Base-by-base conservation (phyloP, 805 yeast species). In the Candida loeiensis region DNA sequence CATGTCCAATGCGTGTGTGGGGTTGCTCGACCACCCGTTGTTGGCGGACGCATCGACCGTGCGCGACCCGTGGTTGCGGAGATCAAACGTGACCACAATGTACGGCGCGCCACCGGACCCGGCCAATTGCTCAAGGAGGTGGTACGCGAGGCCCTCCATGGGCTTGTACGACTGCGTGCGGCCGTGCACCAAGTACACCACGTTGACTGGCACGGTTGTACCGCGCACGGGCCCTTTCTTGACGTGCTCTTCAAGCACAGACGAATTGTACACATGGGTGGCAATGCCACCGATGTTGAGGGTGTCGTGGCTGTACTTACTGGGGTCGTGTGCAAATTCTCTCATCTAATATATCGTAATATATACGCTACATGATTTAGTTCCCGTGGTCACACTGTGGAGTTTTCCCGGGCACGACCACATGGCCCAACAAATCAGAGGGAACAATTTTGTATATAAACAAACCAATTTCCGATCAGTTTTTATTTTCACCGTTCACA, bases 21-120 rank as follows among this genome's bases (percentile, higher is more conserved):
- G 46, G 50, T 78, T 77, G 2, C 79, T 79, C 3, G 43, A 45
- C 84, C 84, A 79, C 16, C 61, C 59, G 2, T 49, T 37, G 53
- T 76, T 78, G 26, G 57, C 53, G 12, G 22, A 21, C 3, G 44
- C 50, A 32, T 66, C 63, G 4, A 73, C 54, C 7, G 49, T 37
- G 25, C 85, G 59, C 16, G 58, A 59, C 3, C 85, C 84, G 49
- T 79, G 85, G 53, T 79, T 79, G 24, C 80, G 64, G 44, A 61
- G 51, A 49, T 79, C 85, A 45, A 74, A 74, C 0, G 76, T 63
- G 8, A 75, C 74, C 33, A 73, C 71, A 25, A 79, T 63, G 39
- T 74, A 47, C 11, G 72, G 73, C 1, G 48, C 1, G 48, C 50
- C 5, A 45, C 40, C 6, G 41, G 30, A n/a, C 51, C 51, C 20